Evolutionary conservation across 345 rosid genomes (phyloP).

Genomic region (Syzygium oleosum): DNA sequence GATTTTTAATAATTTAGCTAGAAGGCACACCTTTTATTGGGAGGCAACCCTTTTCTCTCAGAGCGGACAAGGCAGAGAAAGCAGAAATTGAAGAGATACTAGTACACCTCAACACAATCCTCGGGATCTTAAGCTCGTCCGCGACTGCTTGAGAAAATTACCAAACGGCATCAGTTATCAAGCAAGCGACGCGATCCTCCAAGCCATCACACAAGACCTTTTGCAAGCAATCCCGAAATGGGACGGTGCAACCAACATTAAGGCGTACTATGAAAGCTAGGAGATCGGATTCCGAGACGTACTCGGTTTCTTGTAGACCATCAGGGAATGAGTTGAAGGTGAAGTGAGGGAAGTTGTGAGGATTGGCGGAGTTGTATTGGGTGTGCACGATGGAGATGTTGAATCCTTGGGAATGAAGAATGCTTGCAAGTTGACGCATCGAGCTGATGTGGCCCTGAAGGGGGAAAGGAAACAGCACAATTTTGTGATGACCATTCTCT

Average conservation of each 20-base stretch:
- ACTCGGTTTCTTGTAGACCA: constrained; percentile 4
- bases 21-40: constrained; percentile 16
- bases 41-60: constrained; percentile 14
- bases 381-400: constrained; percentile 45
- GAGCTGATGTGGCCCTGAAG: constrained; percentile 56
- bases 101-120: constrained; percentile 34
- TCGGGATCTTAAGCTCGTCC: constrained; percentile 24
- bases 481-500: constrained; percentile 4
- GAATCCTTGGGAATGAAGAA: constrained; percentile 46
- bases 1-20: background rate
- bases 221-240: constrained; percentile 29
- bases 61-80: constrained; percentile 12
- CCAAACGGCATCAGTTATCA: constrained; percentile 44
- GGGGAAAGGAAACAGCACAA: constrained; percentile 49
- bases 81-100: constrained; percentile 21
- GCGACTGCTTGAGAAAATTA: constrained; percentile 23
- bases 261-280: constrained; percentile 10
- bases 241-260: constrained; percentile 18
- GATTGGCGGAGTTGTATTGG: constrained; percentile 35
- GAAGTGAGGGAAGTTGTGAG: constrained; percentile 41
- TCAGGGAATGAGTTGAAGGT: constrained; percentile 29
- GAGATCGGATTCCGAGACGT: constrained; percentile 2
- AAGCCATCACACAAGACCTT: constrained; percentile 7
- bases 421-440: constrained; percentile 52
- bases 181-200: constrained; percentile 24